Percentiles rank a stretch among this genome's conserved stretches.
Evolutionary conservation across 306 rosid species (phyloP).

Genomic region (Begonia loranthoides): DNA sequence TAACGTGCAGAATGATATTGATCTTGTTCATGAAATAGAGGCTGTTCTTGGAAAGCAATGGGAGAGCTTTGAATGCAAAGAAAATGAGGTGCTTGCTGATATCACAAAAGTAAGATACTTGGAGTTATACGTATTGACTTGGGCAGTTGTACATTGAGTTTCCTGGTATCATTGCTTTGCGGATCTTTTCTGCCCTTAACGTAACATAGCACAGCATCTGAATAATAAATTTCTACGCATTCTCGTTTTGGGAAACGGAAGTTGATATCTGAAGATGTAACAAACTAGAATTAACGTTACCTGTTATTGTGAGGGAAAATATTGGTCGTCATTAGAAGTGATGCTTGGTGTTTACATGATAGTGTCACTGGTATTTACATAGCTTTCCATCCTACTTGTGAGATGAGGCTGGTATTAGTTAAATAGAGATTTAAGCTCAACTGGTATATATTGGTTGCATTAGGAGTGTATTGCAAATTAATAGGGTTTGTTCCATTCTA

Average conservation of each 20-base stretch:
- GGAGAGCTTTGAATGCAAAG: conserved; percentile 59
- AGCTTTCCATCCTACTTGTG: no score
- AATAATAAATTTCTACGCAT: neutral
- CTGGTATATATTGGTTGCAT: no score
- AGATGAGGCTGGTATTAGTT: no score
- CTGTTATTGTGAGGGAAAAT: neutral
- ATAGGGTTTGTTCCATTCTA: no score
- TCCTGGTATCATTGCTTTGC: no score
- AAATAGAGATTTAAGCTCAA: no score
- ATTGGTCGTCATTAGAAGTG: no score
- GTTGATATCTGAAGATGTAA: neutral
- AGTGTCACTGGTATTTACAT: no score
- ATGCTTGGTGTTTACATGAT: no score
- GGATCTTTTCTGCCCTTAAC: neutral
- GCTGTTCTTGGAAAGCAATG: conserved; percentile 43
- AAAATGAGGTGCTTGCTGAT: conserved; percentile 50
- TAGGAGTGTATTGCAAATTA: no score
- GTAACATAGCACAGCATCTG: no score
- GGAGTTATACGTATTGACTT: no score
- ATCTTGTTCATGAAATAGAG: conserved; percentile 61
- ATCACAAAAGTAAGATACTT: conserved; percentile 35
- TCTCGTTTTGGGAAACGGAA: neutral
- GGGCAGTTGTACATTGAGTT: neutral
- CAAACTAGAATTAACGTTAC: neutral
- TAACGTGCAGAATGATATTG: conserved; percentile 49